Evolutionary conservation across 768 basidiomycete genomes (phyloP), one percentile per base, ranked within the genome.

Genomic region (Dacryopinax spathularia): DNA sequence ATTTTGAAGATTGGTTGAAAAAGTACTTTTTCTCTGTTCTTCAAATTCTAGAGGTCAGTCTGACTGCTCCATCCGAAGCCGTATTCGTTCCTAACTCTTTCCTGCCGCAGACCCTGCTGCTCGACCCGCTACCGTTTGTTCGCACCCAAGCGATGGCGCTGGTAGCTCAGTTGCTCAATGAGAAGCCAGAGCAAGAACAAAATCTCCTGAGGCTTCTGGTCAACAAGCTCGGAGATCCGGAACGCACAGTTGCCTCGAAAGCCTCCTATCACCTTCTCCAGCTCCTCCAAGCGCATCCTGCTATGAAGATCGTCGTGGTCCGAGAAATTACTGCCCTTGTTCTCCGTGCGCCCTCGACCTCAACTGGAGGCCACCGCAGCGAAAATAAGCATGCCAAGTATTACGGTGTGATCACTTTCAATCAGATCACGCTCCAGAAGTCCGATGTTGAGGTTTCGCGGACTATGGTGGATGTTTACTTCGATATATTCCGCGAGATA

Each of bases 1-100:
- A 87, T 65, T 98, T 96, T 73, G 96, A 99, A 73, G 95, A 98
- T 69, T 97, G 91, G 89, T 73, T 97, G 60, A 99, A 99, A 75
- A 93, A 92, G 67, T 98, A 87, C 73, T 97, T 96, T 76, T 98
- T 95, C 75, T 85, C 86, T 1, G 74, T 96, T 36, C 81, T 98
- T 2, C 90, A 95, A 72, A 84, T 89, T 36, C 82, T 97, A 18
- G 95, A 99, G 82, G 91, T 88, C 39, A 43, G 78, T 69, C 39
- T 12, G 65, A 6, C 41, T 15, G 34, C 13, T 60, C 41, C 34
- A 61, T 27, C 4, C 12, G 39, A 33, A n/a, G n/a, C n/a, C n/a
- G n/a, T 27, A 2, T 63, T 44, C 18, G 22, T 33, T 22, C 13
- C 5, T 63, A 15, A 36, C 60, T 63, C 41, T 64, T 67, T 37